phyloP scores from a whole-genome alignment of 306 rosid species.

The Vigna angularis region DNA sequence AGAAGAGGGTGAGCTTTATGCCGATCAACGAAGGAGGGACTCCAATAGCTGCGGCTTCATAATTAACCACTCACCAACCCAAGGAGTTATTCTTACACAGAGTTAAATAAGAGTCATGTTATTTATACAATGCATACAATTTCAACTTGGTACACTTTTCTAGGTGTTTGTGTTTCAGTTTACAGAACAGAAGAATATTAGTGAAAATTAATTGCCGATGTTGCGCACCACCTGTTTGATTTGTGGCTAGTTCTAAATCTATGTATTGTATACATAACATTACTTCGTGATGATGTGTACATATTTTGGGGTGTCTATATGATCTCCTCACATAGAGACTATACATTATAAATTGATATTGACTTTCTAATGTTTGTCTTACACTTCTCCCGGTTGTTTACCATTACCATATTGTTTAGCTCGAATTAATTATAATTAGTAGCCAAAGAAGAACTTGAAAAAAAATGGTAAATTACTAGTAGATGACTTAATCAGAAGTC shows the following conservation, averaged over 20 bases:
- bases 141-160: neutral
- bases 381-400: neutral
- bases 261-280: conserved; percentile 38
- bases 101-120: conserved; percentile 42
- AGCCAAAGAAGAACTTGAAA: neutral
- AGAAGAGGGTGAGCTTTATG: conserved; percentile 91
- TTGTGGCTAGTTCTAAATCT: conserved; percentile 25
- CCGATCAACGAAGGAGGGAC: conserved; percentile 63
- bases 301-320: conserved; percentile 12
- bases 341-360: neutral
- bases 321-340: neutral
- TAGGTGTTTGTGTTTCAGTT: conserved; percentile 25
- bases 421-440: conserved; percentile 6
- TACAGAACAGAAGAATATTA: conserved; percentile 16
- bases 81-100: conserved; percentile 26
- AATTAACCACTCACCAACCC: neutral
- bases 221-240: conserved; percentile 16
- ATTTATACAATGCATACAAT: conserved; percentile 32
- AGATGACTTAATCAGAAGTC: neutral
- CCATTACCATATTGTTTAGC: neutral
- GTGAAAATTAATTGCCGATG: conserved; percentile 17
- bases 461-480: neutral
- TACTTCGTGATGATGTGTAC: neutral
- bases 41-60: conserved; percentile 71
- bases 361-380: neutral